Evolutionary conservation across 306 rosid species (phyloP), one percentile per base, ranked within the genome.

Genomic region (Abrus pulchellus): DNA sequence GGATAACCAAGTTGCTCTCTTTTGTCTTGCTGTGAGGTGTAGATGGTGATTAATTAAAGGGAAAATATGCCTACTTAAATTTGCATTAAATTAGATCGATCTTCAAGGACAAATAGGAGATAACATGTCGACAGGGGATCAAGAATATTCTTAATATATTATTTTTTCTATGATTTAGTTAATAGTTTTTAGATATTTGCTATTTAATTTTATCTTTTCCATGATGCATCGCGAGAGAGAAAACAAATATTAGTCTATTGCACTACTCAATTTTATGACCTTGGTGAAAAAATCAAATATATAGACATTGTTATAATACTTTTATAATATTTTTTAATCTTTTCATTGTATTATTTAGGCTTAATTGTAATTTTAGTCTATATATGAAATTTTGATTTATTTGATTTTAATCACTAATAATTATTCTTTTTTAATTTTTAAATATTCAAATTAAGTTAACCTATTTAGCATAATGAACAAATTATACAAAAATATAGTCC

Each of bases 101-200:
- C 38, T 50, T 57, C 30, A 36, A 34, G 43, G 32, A 44, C 77
- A 9, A 8, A 30, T 27, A 49, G 53, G 27, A 62, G 50, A 70
- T 84, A 65, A 78, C 83, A 77, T 74, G 74, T 73, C 74, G 74
- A 77, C 77, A 83, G 75, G 57, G 11, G 66, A 83, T 77, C 61
- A 41, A 32, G 79, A 41, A 68, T 63, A 70, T 75, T 3, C 49
- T 20, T 20, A 20, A 20, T 20, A 20, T 20, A 20, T 20, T 20
- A 20, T 20, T 20, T 20, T 20, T 20, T 20, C 20, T 52, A 36
- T 36, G 40, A 7, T 33, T 70, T 0, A 27, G 48, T 50, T 61
- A 55, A 47, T 47, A 8, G 4, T 45, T 59, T 38, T 44, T 4
- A 53, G 43, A 45, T 74, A 14, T 50, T 52, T 63, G 9, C 30